Base-by-base conservation (phyloP, 2,329 filamentous ascomycete species). In the Phialophora verrucosa region DNA sequence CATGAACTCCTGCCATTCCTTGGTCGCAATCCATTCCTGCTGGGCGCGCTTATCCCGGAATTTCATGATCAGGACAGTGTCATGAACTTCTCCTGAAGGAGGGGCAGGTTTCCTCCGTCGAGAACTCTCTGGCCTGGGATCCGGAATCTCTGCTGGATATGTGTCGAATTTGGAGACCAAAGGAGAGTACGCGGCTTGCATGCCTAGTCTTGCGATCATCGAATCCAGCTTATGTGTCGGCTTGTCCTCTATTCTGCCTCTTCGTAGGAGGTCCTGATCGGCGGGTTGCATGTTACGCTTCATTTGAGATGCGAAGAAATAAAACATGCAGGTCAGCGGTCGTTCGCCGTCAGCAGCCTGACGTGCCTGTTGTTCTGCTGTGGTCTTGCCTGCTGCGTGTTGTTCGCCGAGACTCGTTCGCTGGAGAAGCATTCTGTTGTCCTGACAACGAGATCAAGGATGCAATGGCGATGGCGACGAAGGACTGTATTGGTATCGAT, bases 1-100 rank as follows among this genome's bases (percentile, higher is more conserved):
- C 72, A 75, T 74, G 49, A 75, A 75, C 17, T 72, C 70, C 63
- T 74, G 66, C 74, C 73, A 74, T 59, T 73, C 70, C 57, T 62
- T 69, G 42, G 69, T 71, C 20, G 62, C 63, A 64, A 70, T 64
- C 72, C 73, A 75, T 66, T 73, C 66, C 32, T 70, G 67, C 60
- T 71, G 69, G 47, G 70, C 73, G 8, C 66, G 58, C 63, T 72
- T 72, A 49, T 67, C 68, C 51, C 69, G 68, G 60, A 75, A 75
- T 54, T 74, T 71, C 57, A 73, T 71, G 51, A 73, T 65, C 65
- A 75, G 61, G 38, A 75, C 51, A 1, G 68, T 73, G 57, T 75
- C 74, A 61, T 74, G 74, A 65, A 74, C 68, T 51, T 72, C 63
- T 38, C 72, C 69, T 35, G 65, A 64, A 31, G 70, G 67, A 50